Percentiles rank a stretch among this genome's conserved stretches.
Conservation (phyloP, 495 filamentous ascomycete genomes). For the Pseudotulostoma volvatum region DNA sequence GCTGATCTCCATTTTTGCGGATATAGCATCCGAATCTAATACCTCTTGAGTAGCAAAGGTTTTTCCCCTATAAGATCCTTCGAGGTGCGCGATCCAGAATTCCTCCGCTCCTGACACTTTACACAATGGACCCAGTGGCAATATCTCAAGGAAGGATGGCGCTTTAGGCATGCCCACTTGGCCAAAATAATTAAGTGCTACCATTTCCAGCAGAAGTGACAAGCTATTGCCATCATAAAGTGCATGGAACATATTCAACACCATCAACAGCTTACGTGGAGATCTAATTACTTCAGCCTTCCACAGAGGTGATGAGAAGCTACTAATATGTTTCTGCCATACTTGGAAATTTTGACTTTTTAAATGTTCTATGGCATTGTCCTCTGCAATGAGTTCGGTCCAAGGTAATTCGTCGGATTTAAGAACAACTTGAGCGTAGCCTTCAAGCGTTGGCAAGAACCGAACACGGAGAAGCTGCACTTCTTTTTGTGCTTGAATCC, state of each 20-base stretch:
- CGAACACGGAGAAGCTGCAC: constrained; percentile 47
- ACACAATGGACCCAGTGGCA: constrained; percentile 12
- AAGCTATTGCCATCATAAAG: constrained; percentile 81
- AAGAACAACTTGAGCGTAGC: constrained; percentile 52
- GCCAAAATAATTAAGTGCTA: constrained; percentile 25
- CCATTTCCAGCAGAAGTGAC: constrained; percentile 40
- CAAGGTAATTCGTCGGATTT: constrained; percentile 31
- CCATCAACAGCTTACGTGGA: constrained; percentile 21
- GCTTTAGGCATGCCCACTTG: constrained; percentile 4
- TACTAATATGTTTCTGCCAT: constrained; percentile 27
- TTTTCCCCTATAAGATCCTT: constrained; percentile 10
- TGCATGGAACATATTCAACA: constrained; percentile 62
- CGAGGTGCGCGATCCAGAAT: constrained; percentile 27
- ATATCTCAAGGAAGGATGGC: constrained; percentile 17
- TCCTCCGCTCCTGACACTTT: constrained; percentile 11
- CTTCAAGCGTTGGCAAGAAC: constrained; percentile 50
- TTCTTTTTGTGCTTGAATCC: constrained; percentile 27
- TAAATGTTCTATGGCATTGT: constrained; percentile 13
- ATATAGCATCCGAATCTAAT: constrained; percentile 10
- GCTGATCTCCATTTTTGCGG: constrained; percentile 14
- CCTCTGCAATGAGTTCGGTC: constrained; percentile 16
- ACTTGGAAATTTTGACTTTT: constrained; percentile 13
- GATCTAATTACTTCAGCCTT: constrained; percentile 26
- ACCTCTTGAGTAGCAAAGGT: constrained; percentile 8
- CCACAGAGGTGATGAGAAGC: constrained; percentile 19